Base-by-base conservation (phyloP, 106 monocot genomes). In the Hemerocallis citrina region DNA sequence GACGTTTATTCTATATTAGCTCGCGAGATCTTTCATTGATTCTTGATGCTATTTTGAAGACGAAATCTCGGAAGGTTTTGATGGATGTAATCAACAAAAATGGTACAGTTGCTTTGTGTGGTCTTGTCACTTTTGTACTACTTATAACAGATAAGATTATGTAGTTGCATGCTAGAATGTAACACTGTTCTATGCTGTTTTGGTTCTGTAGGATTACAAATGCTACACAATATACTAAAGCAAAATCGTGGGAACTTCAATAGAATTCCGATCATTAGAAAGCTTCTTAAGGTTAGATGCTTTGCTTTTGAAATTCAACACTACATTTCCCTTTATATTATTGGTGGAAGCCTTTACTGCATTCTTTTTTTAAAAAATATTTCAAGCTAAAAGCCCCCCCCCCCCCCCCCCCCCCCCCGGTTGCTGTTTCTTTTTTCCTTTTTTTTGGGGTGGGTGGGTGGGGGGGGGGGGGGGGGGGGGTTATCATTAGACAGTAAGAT, bases 171-270 rank as follows among this genome's bases (percentile, higher is more conserved):
- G 29, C 28, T 10, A 64, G 37, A n/a, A 7, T 55, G 46, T 37
- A 47, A 23, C n/a, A 59, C 19, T 30, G 25, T 40, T 8, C 61
- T 23, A 46, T 63, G 23, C 33, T 61, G 42, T 52, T n/a, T 62
- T 60, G 23, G 29, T 24, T 34, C 27, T 38, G n/a, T 59, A 98
- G 96, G 96, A 15, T 51, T 91, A 67, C 91, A 91, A 66, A 91
- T 98, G 87, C 68, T 98, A 51, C 96, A 98, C 63, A 87, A 90
- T 63, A 88, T 98, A 34, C 57, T 98, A 81, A 98, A 98, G 75
- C 91, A 98, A 63, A 98, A 88, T 42, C 64, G 79, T 37, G 72
- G 59, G 56, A 79, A 88, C 38, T 81, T 85, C 70, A 84, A 74
- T 51, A 73, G 84, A 68, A 91, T 77, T 68, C 96, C 96, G 41